A percentile compares a stretch with the other conserved stretches of the same genome.
Evolutionary conservation across 2,329 filamentous ascomycete genomes (phyloP).

Genomic region (Colletotrichum acutatum): DNA sequence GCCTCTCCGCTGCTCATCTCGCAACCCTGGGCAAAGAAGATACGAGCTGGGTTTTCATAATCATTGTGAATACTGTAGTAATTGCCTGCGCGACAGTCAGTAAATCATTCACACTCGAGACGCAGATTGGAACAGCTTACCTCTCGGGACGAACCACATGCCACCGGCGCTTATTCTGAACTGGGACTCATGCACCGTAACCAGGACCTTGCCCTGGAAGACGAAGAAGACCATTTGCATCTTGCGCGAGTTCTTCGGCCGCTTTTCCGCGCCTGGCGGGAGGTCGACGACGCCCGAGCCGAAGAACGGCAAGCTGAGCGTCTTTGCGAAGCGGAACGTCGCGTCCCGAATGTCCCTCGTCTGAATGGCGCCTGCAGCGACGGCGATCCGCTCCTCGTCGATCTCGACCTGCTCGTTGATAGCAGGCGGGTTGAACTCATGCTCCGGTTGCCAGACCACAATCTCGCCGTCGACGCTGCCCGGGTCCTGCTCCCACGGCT

Average conservation of each 20-base stretch:
- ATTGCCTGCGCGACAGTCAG: conserved; percentile 73
- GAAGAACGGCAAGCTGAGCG: conserved; percentile 85
- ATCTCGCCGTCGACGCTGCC: conserved; percentile 74
- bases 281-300: conserved; percentile 91
- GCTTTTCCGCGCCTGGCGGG: conserved; percentile 84
- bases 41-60: conserved; percentile 74
- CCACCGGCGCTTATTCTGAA: conserved; percentile 91
- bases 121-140: conserved; percentile 62
- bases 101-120: conserved; percentile 11
- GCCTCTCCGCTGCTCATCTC: conserved; percentile 52
- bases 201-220: conserved; percentile 82
- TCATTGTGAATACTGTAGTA: conserved; percentile 92
- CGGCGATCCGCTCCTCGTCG: conserved; percentile 65
- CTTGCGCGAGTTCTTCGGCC: conserved; percentile 89
- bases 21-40: conserved; percentile 95
- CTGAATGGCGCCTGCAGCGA: conserved; percentile 65
- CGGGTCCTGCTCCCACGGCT: conserved; percentile 78
- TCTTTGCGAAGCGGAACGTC: conserved; percentile 89
- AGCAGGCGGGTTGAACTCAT: conserved; percentile 63
- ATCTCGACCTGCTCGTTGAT: conserved; percentile 63
- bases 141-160: conserved; percentile 94
- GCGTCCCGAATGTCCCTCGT: conserved; percentile 70
- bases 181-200: conserved; percentile 77
- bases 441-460: conserved; percentile 70
- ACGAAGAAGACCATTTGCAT: conserved; percentile 99